phyloP scores from a whole-genome alignment of 257 asterid species.

The Euphrasia confusa region DNA sequence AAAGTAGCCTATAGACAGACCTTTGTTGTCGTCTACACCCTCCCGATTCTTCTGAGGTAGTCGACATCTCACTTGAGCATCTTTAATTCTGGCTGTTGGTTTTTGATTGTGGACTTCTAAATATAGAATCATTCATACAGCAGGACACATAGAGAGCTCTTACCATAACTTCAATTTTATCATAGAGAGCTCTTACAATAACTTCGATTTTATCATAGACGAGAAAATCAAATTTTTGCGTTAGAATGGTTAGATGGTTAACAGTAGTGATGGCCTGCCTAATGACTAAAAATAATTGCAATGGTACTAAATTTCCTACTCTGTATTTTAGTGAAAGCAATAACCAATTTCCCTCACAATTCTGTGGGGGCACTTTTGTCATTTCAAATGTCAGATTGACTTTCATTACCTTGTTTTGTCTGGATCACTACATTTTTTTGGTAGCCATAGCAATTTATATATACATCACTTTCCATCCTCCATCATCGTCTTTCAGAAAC shows the following conservation, averaged over 20 bases:
- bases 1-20: constrained; percentile 30
- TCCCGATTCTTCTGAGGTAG: no score
- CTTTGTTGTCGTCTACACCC: not conserved
- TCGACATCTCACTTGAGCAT: no score
- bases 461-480: no score
- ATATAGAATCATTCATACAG: not conserved
- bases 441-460: constrained; percentile 14
- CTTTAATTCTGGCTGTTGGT: no score
- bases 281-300: no score
- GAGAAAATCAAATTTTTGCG: not conserved
- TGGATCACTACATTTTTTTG: not conserved
- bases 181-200: not conserved
- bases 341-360: constrained; percentile 25
- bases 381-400: constrained; percentile 4
- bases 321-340: constrained; percentile 1
- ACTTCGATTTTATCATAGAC: constrained; percentile 4
- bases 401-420: constrained; percentile 17
- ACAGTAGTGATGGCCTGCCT: no score
- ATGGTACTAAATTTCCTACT: not conserved
- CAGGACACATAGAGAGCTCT: not conserved
- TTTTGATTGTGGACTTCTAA: no score
- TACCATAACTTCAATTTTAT: not conserved
- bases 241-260: constrained; percentile 16
- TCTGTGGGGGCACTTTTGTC: constrained; percentile 23
- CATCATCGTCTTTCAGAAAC: no score